A percentile compares a stretch with the other conserved stretches of the same genome.
These are phyloP conservation scores for Trichoderma gamsii DNA, from an alignment of 495 filamentous ascomycete species.

Conservation along the genomic window DNA sequence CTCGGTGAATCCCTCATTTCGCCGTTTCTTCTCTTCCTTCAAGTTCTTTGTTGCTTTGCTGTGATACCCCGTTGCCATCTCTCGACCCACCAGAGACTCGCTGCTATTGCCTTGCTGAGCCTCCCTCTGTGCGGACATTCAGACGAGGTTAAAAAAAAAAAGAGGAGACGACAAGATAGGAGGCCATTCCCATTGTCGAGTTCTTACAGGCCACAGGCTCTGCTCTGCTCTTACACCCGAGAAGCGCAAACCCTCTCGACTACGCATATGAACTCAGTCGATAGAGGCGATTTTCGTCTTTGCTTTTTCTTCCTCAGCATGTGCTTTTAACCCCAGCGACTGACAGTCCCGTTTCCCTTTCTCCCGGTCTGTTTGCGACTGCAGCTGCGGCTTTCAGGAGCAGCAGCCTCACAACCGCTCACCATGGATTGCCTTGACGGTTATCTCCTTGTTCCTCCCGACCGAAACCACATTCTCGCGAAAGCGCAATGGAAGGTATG, in stretches of 20 bases:
- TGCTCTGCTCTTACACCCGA: not conserved
- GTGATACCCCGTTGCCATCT: not conserved
- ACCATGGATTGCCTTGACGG: constrained; percentile 54
- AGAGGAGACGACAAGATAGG: constrained; percentile 10
- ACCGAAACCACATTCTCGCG: constrained; percentile 50
- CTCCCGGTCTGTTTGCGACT: not conserved
- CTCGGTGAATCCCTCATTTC: constrained; percentile 10
- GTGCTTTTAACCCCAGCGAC: not conserved
- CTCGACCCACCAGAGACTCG: not conserved
- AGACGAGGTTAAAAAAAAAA: constrained; percentile 6
- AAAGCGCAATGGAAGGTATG: constrained; percentile 53
- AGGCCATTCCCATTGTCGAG: not conserved
- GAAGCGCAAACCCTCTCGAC: not conserved
- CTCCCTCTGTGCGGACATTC: not conserved
- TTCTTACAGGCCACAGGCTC: not conserved
- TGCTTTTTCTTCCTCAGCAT: constrained; percentile 12
- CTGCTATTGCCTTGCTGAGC: not conserved
- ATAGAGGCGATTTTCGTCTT: constrained; percentile 7
- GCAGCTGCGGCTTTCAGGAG: constrained; percentile 5
- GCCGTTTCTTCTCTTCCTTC: not conserved
- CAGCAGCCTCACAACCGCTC: constrained; percentile 18
- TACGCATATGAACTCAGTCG: not conserved
- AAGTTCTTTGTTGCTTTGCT: not conserved
- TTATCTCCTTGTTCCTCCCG: constrained; percentile 47
- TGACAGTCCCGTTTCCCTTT: not conserved